Evolutionary conservation across 1,284 basidiomycete genomes (phyloP).

Genomic region (Puccinia hordei): DNA sequence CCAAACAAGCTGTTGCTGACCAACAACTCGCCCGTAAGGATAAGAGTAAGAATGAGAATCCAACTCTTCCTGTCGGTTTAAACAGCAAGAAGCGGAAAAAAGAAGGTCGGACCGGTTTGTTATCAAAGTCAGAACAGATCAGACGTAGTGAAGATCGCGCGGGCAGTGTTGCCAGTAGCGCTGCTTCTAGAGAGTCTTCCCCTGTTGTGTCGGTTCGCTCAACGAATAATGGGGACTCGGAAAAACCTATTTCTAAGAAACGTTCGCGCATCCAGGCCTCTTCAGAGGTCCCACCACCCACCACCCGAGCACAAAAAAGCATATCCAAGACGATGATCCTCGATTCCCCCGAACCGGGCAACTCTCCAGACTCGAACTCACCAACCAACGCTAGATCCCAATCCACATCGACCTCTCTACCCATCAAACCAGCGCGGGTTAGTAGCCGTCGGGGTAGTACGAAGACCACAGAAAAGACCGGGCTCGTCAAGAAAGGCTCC

Average conservation of each 20-base stretch:
- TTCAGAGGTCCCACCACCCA: slow-evolving; percentile 32
- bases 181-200: slow-evolving; percentile 48
- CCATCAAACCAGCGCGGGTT: slow-evolving; percentile 20
- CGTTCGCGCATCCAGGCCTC: slow-evolving; percentile 12
- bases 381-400: slow-evolving; percentile 8
- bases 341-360: slow-evolving; percentile 14
- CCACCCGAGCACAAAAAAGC: slow-evolving; percentile 32
- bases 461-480: slow-evolving; percentile 7
- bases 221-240: slow-evolving; percentile 30
- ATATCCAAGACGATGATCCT: slow-evolving; percentile 11
- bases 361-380: slow-evolving; percentile 39
- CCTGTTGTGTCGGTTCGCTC: slow-evolving; percentile 32
- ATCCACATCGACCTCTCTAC: slow-evolving; percentile 18
- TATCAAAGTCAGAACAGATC: slow-evolving; percentile 4
- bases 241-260: slow-evolving; percentile 27
- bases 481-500: slow-evolving; percentile 11
- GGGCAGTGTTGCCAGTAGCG: slow-evolving; percentile 31
- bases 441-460: slow-evolving; percentile 33
- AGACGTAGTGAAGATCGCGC: slow-evolving; percentile 27
- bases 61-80: slow-evolving; percentile 2
- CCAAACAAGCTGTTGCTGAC: slow-evolving; percentile 47
- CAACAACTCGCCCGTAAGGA: slow-evolving; percentile 40
- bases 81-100: slow-evolving; percentile 39
- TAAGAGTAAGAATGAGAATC: slow-evolving; percentile 17
- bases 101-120: slow-evolving; percentile 16